Evolutionary conservation across 257 asterid genomes (phyloP).

Genomic region (Petunia secreta): DNA sequence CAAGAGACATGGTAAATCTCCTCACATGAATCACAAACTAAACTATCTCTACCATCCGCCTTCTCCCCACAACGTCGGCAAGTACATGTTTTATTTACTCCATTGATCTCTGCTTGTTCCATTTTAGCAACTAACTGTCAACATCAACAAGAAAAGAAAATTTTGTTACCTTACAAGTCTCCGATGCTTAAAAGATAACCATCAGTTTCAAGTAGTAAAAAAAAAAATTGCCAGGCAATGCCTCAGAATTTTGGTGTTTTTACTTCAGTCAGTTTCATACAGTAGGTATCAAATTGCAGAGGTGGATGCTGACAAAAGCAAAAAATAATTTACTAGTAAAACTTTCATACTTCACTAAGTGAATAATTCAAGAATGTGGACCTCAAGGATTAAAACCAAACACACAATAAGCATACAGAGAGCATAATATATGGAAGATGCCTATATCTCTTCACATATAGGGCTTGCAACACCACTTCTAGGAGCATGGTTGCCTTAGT

Average conservation of each 20-base stretch:
- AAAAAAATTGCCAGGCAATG: slow-evolving; percentile 2
- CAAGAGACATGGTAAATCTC: slow-evolving; percentile 84
- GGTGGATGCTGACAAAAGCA: not conserved
- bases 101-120: slow-evolving; percentile 49
- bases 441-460: not conserved
- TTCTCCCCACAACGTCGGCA: slow-evolving; percentile 70
- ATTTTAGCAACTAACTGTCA: slow-evolving; percentile 35
- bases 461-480: not conserved
- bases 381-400: slow-evolving; percentile 10
- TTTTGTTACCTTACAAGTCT: not conserved
- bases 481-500: not conserved
- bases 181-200: not conserved
- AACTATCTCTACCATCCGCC: slow-evolving; percentile 67
- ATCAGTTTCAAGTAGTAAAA: slow-evolving; percentile 19
- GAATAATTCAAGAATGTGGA: slow-evolving; percentile 19
- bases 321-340: not conserved
- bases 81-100: slow-evolving; percentile 42
- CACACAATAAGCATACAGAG: not conserved
- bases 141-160: slow-evolving; percentile 19
- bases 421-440: not conserved
- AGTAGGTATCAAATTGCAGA: not conserved
- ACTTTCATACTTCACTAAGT: not conserved
- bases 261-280: not conserved
- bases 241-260: not conserved
- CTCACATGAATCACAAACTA: slow-evolving; percentile 92